Conservation (phyloP, 108 stramenopile species). For the Skeletonema potamos region DNA sequence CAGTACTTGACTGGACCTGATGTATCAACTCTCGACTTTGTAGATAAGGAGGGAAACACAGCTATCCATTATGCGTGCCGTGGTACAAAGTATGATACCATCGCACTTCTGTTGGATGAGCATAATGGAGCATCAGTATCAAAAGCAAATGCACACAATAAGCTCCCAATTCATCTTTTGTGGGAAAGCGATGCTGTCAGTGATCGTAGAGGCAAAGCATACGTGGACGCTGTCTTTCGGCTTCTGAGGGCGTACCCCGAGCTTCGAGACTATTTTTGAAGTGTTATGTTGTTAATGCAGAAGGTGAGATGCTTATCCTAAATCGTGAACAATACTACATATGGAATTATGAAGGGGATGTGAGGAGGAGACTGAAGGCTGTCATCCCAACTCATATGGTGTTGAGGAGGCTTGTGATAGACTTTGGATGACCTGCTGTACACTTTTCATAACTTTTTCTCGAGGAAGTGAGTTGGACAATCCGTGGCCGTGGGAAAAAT, state of each 20-base stretch:
- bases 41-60: not conserved
- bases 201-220: not conserved
- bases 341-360: no score
- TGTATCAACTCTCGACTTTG: not conserved
- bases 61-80: conserved; percentile 3
- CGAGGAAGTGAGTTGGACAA: no score
- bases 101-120: not conserved
- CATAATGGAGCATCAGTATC: not conserved
- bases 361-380: no score
- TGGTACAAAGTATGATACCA: not conserved
- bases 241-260: not conserved
- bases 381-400: no score
- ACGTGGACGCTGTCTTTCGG: not conserved
- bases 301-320: no score
- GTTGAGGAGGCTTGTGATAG: no score
- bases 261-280: no score
- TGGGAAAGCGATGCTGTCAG: not conserved
- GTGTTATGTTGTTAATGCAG: no score
- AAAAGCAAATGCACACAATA: not conserved
- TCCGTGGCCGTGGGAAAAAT: no score
- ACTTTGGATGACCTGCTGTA: no score
- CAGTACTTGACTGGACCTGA: not conserved
- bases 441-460: no score
- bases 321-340: no score
- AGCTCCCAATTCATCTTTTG: conserved; percentile 3